Evolutionary conservation across 2,329 filamentous ascomycete species (phyloP), one percentile per base, ranked within the genome.

Genomic region (Penicillium expansum): DNA sequence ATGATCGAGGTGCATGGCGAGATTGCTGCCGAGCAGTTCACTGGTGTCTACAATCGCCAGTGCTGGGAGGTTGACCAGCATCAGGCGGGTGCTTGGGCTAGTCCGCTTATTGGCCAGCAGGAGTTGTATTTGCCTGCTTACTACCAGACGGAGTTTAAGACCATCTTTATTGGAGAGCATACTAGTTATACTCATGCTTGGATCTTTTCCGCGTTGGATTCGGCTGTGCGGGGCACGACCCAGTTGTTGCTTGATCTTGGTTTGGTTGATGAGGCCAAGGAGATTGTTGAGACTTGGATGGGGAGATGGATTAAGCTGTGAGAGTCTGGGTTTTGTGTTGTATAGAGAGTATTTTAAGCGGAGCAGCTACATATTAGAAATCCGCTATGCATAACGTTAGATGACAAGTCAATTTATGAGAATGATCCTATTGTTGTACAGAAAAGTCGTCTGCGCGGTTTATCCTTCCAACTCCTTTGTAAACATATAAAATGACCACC

Each of bases 101-200:
- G 72, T 5, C 86, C 87, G 0, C 72, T 77, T 0, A 76, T 85
- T 0, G 86, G 86, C 0, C 86, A 90, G 74, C 87, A 91, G 66
- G 80, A 87, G 62, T 67, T 90, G 24, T 91, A 87, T 63, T 76
- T 91, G 9, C 87, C 88, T 0, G 84, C 87, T n/a, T 91, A 89
- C 67, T 89, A 87, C 66, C 82, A 86, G 67, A 90, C 86, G 0
- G 84, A 90, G 70, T 81, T 80, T 60, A 83, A 86, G 47, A 85
- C 86, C n/a, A 83, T 90, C 33, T 89, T 89, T 57, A 76, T 88
- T 6, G 84, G 84, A 2, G 87, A 90, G 69, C 86, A 90, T 67
- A 89, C 87, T 0, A 83, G 81, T 7, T 89, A 86, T 67, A 91
- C 87, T 0, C 87, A 90, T 66, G 86, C 86, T 1, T 73, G 70